These are phyloP conservation scores for baker's yeast (Saccharomyces cerevisiae) DNA, from an alignment of 805 yeast genomes.

Conservation along the genomic window DNA sequence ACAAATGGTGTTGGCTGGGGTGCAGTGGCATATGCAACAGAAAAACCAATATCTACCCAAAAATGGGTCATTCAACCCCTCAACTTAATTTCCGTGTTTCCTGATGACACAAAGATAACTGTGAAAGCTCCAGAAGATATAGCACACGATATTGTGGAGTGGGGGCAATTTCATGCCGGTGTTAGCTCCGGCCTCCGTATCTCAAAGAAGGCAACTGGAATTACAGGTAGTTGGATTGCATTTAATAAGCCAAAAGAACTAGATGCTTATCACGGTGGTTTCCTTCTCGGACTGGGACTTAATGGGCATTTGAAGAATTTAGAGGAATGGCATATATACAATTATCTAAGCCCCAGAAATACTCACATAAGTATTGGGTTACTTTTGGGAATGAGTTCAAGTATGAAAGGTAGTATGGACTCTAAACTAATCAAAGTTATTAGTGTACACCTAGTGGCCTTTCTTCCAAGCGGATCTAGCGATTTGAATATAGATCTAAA, in stretches of 20 bases:
- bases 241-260: slow-evolving; percentile 68
- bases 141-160: slow-evolving; percentile 43
- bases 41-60: slow-evolving; percentile 77
- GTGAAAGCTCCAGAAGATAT: slow-evolving; percentile 44
- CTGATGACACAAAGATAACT: slow-evolving; percentile 57
- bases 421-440: slow-evolving; percentile 79
- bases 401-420: slow-evolving; percentile 76
- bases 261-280: slow-evolving; percentile 88
- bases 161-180: slow-evolving; percentile 93
- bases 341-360: slow-evolving; percentile 84
- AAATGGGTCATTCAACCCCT: slow-evolving; percentile 70
- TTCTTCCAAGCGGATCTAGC: slow-evolving; percentile 84
- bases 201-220: slow-evolving; percentile 54
- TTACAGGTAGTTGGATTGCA: slow-evolving; percentile 79
- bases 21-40: slow-evolving; percentile 25
- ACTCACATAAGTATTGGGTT: slow-evolving; percentile 78
- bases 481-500: slow-evolving; percentile 74
- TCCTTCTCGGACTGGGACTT: slow-evolving; percentile 82
- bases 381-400: slow-evolving; percentile 86
- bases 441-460: slow-evolving; percentile 86
- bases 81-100: slow-evolving; percentile 61
- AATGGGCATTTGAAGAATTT: slow-evolving; percentile 76
- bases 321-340: slow-evolving; percentile 95
- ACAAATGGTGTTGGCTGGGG: slow-evolving; percentile 35
- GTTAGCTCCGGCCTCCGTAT: slow-evolving; percentile 79